A percentile compares a stretch with the other conserved stretches of the same genome.
Evolutionary conservation across 1,139 yeast species (phyloP).

Genomic region (Hanseniaspora gamundiae): DNA sequence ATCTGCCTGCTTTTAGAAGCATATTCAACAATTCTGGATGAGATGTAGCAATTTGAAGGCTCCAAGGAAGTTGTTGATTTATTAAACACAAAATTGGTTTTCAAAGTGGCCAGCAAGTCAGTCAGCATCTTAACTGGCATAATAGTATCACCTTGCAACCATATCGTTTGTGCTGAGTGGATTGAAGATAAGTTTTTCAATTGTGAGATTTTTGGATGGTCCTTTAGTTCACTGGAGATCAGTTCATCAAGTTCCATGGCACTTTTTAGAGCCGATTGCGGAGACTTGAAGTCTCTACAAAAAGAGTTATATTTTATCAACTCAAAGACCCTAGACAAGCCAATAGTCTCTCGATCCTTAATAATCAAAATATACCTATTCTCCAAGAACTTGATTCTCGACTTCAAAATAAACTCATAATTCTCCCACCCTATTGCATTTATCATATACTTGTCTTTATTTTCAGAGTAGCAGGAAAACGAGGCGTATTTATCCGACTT

Average conservation of each 20-base stretch:
- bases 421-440: not conserved
- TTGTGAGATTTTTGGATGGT: conserved; percentile 4
- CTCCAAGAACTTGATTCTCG: not conserved
- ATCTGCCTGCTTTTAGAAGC: conserved; percentile 58
- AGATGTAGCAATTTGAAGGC: conserved; percentile 25
- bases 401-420: not conserved
- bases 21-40: conserved; percentile 59
- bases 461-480: conserved; percentile 11
- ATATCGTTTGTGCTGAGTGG: conserved; percentile 40
- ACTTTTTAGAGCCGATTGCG: conserved; percentile 40
- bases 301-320: conserved; percentile 3
- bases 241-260: conserved; percentile 35
- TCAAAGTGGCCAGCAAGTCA: conserved; percentile 2
- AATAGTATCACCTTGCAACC: conserved; percentile 44
- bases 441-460: not conserved
- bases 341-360: conserved; percentile 34
- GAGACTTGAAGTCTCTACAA: conserved; percentile 8
- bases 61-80: conserved; percentile 19
- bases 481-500: not conserved
- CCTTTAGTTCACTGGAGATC: conserved; percentile 11
- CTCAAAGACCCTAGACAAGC: conserved; percentile 22
- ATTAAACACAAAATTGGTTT: conserved; percentile 16
- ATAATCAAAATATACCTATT: conserved; percentile 19
- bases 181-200: conserved; percentile 29
- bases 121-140: conserved; percentile 43